These are phyloP conservation scores for Podila verticillata DNA, from an alignment of 192 early-diverging fungal genomes.

Conservation along the genomic window DNA sequence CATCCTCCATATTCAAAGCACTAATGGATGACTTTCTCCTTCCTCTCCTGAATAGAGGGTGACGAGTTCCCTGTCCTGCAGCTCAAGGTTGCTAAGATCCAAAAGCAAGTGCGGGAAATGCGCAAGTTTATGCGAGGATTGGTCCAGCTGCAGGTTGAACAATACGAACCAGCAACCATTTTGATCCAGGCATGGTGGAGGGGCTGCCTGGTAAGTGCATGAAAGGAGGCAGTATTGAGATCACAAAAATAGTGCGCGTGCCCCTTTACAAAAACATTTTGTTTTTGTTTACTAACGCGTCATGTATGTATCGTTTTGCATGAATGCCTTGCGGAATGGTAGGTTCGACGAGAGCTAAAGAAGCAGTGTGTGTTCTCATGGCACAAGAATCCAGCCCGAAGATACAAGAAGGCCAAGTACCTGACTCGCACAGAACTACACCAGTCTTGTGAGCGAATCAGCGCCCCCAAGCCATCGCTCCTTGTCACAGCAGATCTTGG, in stretches of 20 bases:
- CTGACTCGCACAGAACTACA: conserved; percentile 35
- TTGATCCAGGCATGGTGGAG: conserved; percentile 53
- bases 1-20: too few species aligned
- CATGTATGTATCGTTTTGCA: neutral
- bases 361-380: conserved; percentile 45
- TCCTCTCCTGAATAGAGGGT: conserved; percentile 7
- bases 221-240: neutral
- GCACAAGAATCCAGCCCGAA: conserved; percentile 36
- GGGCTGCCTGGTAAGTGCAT: conserved; percentile 35
- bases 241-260: neutral
- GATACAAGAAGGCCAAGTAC: conserved; percentile 30
- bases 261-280: neutral
- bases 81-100: conserved; percentile 38
- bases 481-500: conserved; percentile 34
- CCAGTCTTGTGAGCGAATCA: conserved; percentile 42
- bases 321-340: neutral
- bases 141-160: conserved; percentile 43
- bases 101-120: conserved; percentile 51
- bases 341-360: conserved; percentile 47
- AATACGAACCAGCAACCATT: conserved; percentile 48
- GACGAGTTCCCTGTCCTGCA: conserved; percentile 43
- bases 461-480: conserved; percentile 38
- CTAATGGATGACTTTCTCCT: neutral
- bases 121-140: conserved; percentile 49
- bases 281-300: neutral